Conservation (phyloP, 1,284 basidiomycete species). For the Somion occarium region DNA sequence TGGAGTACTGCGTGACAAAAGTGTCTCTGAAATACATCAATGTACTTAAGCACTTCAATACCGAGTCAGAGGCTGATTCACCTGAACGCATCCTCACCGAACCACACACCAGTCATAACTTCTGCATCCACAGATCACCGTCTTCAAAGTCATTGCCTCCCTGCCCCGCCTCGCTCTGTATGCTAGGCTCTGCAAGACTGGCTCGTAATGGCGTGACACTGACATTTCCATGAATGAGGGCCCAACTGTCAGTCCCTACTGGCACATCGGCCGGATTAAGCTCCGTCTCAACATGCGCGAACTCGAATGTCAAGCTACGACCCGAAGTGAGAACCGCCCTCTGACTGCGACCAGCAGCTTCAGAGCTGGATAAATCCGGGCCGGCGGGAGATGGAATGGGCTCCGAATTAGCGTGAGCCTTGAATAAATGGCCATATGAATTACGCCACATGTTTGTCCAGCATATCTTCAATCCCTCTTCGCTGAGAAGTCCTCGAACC, state of each 20-base stretch:
- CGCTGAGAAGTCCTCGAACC: constrained; percentile 52
- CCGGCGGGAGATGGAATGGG: constrained; percentile 33
- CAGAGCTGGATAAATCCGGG: constrained; percentile 35
- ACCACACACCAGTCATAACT: background rate
- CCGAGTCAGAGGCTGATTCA: too few species aligned
- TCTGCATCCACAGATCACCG: too few species aligned
- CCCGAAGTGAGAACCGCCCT: constrained; percentile 9
- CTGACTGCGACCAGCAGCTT: background rate
- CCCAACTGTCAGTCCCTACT: constrained; percentile 79
- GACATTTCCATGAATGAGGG: constrained; percentile 58
- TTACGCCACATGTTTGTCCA: constrained; percentile 80
- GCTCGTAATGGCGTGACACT: constrained; percentile 75
- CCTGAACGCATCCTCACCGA: background rate
- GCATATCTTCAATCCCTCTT: constrained; percentile 54
- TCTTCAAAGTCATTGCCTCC: too few species aligned
- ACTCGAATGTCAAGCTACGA: constrained; percentile 69
- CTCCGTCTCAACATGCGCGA: constrained; percentile 70
- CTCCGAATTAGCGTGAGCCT: constrained; percentile 30
- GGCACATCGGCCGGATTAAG: constrained; percentile 71
- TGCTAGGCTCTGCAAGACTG: constrained; percentile 59
- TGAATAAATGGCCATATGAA: constrained; percentile 72
- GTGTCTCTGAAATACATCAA: too few species aligned
- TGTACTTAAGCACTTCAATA: too few species aligned
- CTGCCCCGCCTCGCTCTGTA: constrained; percentile 17
- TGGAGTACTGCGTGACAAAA: too few species aligned